Base-by-base conservation (phyloP, 2,329 filamentous ascomycete species). In the Rutstroemia sp. region DNA sequence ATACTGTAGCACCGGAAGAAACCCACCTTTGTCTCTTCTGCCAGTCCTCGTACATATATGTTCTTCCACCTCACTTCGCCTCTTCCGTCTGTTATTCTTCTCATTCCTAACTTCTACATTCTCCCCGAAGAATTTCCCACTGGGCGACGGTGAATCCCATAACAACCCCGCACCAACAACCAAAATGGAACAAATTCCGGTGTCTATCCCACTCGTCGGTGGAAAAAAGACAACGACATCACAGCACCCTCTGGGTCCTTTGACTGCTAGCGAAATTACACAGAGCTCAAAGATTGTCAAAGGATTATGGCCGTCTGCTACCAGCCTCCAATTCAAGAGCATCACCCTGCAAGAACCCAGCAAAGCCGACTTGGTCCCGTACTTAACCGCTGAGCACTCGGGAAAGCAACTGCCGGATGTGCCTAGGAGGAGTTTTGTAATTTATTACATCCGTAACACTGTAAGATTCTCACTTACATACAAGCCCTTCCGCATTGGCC, bases 371-470 rank as follows among this genome's bases (percentile, higher is more conserved):
- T 72, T 81, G 8, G 62, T 77, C 21, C 74, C 73, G 2, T 83
- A 78, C 63, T 67, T 82, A 38, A 72, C 73, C 18, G 77, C 77
- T 10, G 75, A 79, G 63, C 73, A 76, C 55, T 69, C 67, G 12
- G 75, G 74, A 2, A 62, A 67, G 53, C 54, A 69, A 12, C 67
- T 72, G 2, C 72, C 73, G 7, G 64, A 63, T 19, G 73, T 82
- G 38, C 73, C 75, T 38, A 72, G 81, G 21, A 77, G 74, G 59
- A 77, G 74, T 1, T 82, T 81, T 58, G 70, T 83, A 7, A 75
- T 79, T 16, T 85, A 83, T 67, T 83, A 83, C 60, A 73, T 84
- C 45, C 72, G 74, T 58, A 79, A 80, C 61, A 86, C 83, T 6
- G 81, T 83, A 68, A 67, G 78, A 42, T n/a, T n/a, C 18, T 42